Percentiles rank a stretch among this genome's conserved stretches.
phyloP scores from a whole-genome alignment of 768 basidiomycete species.

The Auriculariales sp. region DNA sequence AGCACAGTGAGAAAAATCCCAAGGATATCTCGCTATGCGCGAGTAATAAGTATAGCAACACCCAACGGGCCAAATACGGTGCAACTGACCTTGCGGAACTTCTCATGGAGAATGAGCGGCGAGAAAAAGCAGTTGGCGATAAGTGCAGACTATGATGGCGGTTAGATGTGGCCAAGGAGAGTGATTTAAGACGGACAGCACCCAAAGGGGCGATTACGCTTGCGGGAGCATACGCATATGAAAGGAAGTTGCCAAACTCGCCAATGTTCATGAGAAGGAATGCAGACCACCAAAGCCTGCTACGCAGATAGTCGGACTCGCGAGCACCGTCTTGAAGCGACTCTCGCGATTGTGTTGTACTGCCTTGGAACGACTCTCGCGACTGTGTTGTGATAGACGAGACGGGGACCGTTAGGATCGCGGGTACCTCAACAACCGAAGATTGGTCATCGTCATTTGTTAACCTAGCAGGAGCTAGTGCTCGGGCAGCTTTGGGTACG shows the following conservation, averaged over 20 bases:
- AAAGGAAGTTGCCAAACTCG: conserved; percentile 81
- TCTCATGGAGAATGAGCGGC: conserved; percentile 69
- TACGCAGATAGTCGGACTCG: conserved; percentile 66
- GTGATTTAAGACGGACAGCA: conserved; percentile 42
- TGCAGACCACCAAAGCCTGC: conserved; percentile 65
- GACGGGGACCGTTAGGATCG: no score
- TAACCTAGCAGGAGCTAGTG: no score
- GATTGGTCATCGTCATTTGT: no score
- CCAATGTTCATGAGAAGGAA: conserved; percentile 83
- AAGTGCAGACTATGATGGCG: conserved; percentile 53
- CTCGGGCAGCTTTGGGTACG: no score
- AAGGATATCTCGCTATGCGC: conserved; percentile 50
- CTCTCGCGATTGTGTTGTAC: conserved; percentile 8
- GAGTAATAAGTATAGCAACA: conserved; percentile 8
- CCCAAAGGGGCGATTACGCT: conserved; percentile 91
- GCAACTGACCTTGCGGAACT: conserved; percentile 53
- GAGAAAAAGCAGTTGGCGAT: conserved; percentile 93
- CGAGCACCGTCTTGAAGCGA: conserved; percentile 21
- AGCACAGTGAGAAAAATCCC: conserved; percentile 71
- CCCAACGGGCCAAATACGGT: conserved; percentile 4
- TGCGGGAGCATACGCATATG: conserved; percentile 81
- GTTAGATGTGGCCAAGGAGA: background rate
- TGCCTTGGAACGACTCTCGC: no score
- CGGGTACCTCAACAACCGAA: no score
- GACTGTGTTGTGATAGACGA: no score